Evolutionary conservation across 192 early-diverging fungal species (phyloP), one percentile per base, ranked within the genome.

Genomic region (Obelidium mucronatum): DNA sequence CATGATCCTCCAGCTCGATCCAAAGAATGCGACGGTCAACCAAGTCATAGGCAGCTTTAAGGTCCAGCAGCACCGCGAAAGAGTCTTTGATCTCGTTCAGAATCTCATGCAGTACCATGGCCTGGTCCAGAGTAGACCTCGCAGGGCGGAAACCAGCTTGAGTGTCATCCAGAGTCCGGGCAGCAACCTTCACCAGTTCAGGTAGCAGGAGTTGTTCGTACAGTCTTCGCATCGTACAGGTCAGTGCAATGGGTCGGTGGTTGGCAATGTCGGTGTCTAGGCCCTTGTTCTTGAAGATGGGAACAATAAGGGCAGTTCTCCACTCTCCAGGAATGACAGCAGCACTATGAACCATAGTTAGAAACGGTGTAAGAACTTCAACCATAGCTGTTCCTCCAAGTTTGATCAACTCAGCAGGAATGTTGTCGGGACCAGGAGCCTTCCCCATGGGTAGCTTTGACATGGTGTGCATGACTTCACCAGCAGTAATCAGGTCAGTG

Each of bases 201-300:
- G n/a, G n/a, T n/a, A n/a, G n/a, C n/a, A n/a, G n/a, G n/a, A n/a
- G n/a, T n/a, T n/a, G n/a, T n/a, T n/a, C 31, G 19, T 30, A 53
- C 19, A 53, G 52, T 1, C 1, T 2, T 1, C 1, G 52, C 1
- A 53, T 0, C 30, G 31, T 61, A 2, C 31, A 61, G 1, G 59
- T 61, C n/a, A 61, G 59, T 1, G 59, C 31, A 61, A 61, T 61
- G 1, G 59, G 59, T 30, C 31, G 1, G 31, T 61, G 31, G 2
- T 61, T 61, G 15, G 59, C 59, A 2, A 61, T 61, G n/a, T 61
- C 59, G 15, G 22, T 19, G 59, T 61, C 59, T 26, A 30, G 31
- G 59, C 59, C 59, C 31, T 61, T 61, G 15, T 61, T 61, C 59
- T 61, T 61, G 59, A 61, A 61, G 59, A 61, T 30, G 15, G 31